These are phyloP conservation scores for Allodekkera sacchari DNA, from an alignment of 805 yeast species.

Conservation along the genomic window DNA sequence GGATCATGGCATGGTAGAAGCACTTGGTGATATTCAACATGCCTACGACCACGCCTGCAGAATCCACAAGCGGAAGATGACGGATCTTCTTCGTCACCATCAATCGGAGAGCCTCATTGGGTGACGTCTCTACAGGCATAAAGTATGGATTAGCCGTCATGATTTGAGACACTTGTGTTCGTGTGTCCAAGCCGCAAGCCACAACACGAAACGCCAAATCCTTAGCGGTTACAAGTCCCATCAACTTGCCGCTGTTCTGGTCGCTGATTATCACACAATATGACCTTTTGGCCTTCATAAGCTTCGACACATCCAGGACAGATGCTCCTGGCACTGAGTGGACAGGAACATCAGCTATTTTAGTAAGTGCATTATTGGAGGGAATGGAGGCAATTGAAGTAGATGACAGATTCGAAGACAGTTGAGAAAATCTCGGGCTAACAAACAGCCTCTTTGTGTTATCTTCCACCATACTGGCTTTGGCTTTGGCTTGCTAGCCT, in stretches of 20 bases:
- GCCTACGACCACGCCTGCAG: slow-evolving; percentile 29
- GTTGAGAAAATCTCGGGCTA: not conserved
- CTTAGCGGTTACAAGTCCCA: slow-evolving; percentile 38
- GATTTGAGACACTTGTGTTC: slow-evolving; percentile 25
- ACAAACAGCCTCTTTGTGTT: not conserved
- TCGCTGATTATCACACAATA: slow-evolving; percentile 34
- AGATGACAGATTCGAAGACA: slow-evolving; percentile 1
- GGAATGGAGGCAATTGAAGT: slow-evolving; percentile 4
- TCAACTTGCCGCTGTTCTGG: slow-evolving; percentile 16
- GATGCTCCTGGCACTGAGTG: slow-evolving; percentile 27
- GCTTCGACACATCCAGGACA: slow-evolving; percentile 25
- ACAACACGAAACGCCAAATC: slow-evolving; percentile 38
- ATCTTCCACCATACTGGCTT: not conserved
- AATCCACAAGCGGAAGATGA: slow-evolving; percentile 34
- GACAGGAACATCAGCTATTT: slow-evolving; percentile 29
- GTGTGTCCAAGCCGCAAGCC: slow-evolving; percentile 20
- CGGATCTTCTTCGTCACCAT: slow-evolving; percentile 35
- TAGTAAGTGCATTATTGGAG: slow-evolving; percentile 12
- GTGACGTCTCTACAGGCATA: slow-evolving; percentile 28
- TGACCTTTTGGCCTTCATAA: slow-evolving; percentile 31
- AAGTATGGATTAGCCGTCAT: slow-evolving; percentile 33
- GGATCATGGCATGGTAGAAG: slow-evolving; percentile 36
- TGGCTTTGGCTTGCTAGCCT: not conserved
- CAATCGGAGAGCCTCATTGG: slow-evolving; percentile 32
- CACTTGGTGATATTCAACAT: slow-evolving; percentile 38